These are phyloP conservation scores for Kwoniella dejecticola DNA, from an alignment of 768 basidiomycete genomes.

Conservation along the genomic window DNA sequence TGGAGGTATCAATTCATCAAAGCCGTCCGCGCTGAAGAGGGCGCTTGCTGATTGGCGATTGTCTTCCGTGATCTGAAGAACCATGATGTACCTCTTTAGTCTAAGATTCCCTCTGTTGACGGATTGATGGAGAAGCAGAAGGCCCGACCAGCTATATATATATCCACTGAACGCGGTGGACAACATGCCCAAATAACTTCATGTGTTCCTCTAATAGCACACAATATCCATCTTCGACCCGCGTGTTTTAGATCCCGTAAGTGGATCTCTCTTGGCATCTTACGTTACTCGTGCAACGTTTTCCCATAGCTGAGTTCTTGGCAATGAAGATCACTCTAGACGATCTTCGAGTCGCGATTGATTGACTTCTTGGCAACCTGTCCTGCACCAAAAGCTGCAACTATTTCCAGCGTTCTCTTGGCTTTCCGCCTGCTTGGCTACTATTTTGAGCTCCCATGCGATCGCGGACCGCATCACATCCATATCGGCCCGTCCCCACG, in stretches of 20 bases:
- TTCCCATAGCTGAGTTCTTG: too few relatives aligned
- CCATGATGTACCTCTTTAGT: neutral
- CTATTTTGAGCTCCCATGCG: neutral
- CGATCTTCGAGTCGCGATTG: too few relatives aligned
- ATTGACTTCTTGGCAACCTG: too few relatives aligned
- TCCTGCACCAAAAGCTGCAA: too few relatives aligned
- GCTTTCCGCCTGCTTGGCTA: neutral
- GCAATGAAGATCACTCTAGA: too few relatives aligned
- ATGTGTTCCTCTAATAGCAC: too few relatives aligned
- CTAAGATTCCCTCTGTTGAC: too few relatives aligned
- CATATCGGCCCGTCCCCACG: constrained; percentile 4
- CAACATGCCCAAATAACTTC: too few relatives aligned
- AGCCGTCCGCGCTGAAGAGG: constrained; percentile 16
- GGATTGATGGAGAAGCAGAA: too few relatives aligned
- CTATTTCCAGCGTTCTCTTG: neutral
- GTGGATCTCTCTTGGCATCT: constrained; percentile 1
- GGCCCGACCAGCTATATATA: too few relatives aligned
- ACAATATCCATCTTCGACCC: too few relatives aligned
- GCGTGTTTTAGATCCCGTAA: neutral
- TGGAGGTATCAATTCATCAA: constrained; percentile 14
- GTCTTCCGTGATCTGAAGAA: constrained; percentile 12
- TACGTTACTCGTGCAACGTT: neutral
- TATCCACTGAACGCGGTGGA: too few relatives aligned
- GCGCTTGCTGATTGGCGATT: constrained; percentile 7
- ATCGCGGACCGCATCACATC: constrained; percentile 3